Evolutionary conservation across 805 yeast genomes (phyloP), one percentile per base, ranked within the genome.

Genomic region (Metschnikowia amazonensis): DNA sequence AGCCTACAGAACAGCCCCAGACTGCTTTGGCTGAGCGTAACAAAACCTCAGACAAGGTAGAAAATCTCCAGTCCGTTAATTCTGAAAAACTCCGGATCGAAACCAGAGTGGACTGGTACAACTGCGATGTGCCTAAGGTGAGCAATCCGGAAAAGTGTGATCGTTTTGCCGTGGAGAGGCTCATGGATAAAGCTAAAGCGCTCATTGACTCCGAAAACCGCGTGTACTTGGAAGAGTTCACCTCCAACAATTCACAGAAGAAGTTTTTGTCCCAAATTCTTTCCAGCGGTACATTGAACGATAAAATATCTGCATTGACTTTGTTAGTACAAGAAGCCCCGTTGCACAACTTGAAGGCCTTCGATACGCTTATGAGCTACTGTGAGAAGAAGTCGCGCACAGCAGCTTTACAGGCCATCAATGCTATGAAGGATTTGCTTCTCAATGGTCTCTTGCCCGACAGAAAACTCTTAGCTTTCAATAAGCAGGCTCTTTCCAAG

Each of bases 251-350:
- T 32, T 86, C 95, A 5, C 97, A 86, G 70, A 82, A 80, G 62
- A 84, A 87, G 74, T 92, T 92, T 64, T 80, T 89, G 74, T 78
- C 92, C 1, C 95, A 92, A 66, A 84, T 94, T 55, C 77, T 94
- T 58, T 76, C 89, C 5, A 84, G 81, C 54, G 99, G 99, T 86
- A 94, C 99, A 0, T 75, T 92, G 57, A 84, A 82, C 57, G 99
- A 94, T 83, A 89, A 94, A 69, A 86, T 94, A 45, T 87, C 96
- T 39, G 97, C 99, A 0, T 75, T 94, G 60, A 92, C 99, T 0
- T 79, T 94, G 61, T 73, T 94, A 61, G 79, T 90, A 39, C 98
- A 94, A 63, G 98, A 94, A 69, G 90, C 97, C 2, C 99, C 99
- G 5, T 63, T 89, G 44, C 98, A 94, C 62, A 86, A 92, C 56